Evolutionary conservation across 108 stramenopile genomes (phyloP).

Genomic region (Craspedostauros australis): DNA sequence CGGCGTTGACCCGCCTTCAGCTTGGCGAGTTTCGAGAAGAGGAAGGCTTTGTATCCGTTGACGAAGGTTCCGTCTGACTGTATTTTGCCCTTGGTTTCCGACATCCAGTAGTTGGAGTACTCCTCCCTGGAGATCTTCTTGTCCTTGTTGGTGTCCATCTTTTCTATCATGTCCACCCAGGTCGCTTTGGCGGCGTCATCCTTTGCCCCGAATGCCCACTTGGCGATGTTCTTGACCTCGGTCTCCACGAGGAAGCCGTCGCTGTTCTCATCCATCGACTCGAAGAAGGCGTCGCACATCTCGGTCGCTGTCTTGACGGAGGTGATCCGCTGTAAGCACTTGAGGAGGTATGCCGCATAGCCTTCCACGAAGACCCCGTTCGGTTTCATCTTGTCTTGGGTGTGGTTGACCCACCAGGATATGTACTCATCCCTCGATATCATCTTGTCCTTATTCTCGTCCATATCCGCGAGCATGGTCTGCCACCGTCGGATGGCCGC

Average conservation of each 20-base stretch:
- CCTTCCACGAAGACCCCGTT: neutral
- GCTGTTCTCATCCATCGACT: slow-evolving; percentile 8
- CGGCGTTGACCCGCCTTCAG: slow-evolving; percentile 6
- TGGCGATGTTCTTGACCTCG: neutral
- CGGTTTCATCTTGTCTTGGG: neutral
- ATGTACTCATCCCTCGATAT: slow-evolving; percentile 6
- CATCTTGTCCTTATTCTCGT: neutral
- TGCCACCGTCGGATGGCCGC: neutral
- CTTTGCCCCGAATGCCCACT: slow-evolving; percentile 8
- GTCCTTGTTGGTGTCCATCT: slow-evolving; percentile 7
- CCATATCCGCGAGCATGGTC: slow-evolving; percentile 4
- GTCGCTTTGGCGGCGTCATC: slow-evolving; percentile 1
- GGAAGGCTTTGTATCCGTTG: neutral
- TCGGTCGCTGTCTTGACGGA: slow-evolving; percentile 6
- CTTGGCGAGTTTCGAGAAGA: neutral
- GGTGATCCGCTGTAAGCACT: slow-evolving; percentile 6
- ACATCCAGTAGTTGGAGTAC: slow-evolving; percentile 3
- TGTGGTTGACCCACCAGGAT: slow-evolving; percentile 2
- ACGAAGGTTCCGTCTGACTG: slow-evolving; percentile 10
- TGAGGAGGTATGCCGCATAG: slow-evolving; percentile 1
- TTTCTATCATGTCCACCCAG: slow-evolving; percentile 5
- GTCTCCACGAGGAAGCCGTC: slow-evolving; percentile 5
- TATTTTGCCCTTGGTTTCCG: slow-evolving; percentile 4
- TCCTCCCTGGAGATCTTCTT: neutral
- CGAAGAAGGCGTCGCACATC: slow-evolving; percentile 11